Evolutionary conservation across 306 rosid species (phyloP).

Genomic region (Luffa aegyptiaca): DNA sequence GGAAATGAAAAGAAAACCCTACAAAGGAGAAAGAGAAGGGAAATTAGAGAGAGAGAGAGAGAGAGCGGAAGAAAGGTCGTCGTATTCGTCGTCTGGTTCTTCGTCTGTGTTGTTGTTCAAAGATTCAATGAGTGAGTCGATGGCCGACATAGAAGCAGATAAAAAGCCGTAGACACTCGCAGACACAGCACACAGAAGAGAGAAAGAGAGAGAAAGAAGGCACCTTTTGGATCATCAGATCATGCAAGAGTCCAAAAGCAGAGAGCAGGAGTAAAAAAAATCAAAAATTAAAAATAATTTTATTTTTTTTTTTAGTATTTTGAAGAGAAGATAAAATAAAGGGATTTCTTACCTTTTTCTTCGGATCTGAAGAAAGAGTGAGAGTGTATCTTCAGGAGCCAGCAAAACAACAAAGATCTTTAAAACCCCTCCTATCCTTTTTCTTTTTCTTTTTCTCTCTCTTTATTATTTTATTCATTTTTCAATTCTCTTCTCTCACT

Average conservation of each 20-base stretch:
- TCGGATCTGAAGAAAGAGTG: slow-evolving; percentile 44
- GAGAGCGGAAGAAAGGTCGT: not conserved
- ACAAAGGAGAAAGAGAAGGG: not conserved
- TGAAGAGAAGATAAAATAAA: not conserved
- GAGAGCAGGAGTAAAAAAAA: not conserved
- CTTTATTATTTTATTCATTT: not conserved
- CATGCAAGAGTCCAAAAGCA: slow-evolving; percentile 13
- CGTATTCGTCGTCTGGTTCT: not conserved
- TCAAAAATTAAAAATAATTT: not conserved
- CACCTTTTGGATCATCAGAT: slow-evolving; percentile 11
- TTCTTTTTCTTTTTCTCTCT: not conserved
- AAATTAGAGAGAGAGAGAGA: not conserved
- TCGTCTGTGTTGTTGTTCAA: slow-evolving; percentile 3
- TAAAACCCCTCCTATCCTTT: slow-evolving; percentile 4
- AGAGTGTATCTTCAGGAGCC: slow-evolving; percentile 25
- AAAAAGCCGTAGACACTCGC: slow-evolving; percentile 12
- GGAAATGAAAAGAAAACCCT: not conserved
- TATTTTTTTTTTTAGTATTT: no score
- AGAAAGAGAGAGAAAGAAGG: not conserved
- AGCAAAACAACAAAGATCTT: slow-evolving; percentile 29
- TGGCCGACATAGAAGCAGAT: slow-evolving; percentile 18
- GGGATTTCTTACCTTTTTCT: slow-evolving; percentile 25
- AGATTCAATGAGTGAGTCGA: slow-evolving; percentile 6
- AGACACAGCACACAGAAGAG: not conserved
- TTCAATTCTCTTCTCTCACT: not conserved